Evolutionary conservation across 2,329 filamentous ascomycete species (phyloP).

Genomic region (Sporothrix schenckii): DNA sequence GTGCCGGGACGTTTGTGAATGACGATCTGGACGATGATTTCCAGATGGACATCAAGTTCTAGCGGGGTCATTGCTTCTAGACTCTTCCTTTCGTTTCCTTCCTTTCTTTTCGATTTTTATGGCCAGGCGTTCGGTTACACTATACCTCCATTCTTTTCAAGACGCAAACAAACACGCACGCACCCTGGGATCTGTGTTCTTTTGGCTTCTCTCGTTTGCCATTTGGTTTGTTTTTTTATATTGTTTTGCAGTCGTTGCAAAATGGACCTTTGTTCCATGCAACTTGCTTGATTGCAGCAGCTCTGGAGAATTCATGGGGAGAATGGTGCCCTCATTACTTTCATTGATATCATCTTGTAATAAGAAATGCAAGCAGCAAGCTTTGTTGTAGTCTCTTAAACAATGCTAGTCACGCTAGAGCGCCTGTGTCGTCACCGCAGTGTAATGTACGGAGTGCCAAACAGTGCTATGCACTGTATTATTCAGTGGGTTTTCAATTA

Average conservation of each 20-base stretch:
- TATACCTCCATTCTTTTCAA: constrained; percentile 20
- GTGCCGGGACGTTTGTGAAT: constrained; percentile 42
- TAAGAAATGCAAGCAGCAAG: constrained; percentile 17
- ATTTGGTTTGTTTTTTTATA: background rate
- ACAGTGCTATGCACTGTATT: background rate
- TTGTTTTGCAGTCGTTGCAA: background rate
- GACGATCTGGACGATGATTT: constrained; percentile 59
- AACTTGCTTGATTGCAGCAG: background rate
- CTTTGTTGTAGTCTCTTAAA: background rate
- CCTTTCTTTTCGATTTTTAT: constrained; percentile 1
- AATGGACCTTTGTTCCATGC: background rate
- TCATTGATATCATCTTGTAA: constrained; percentile 25
- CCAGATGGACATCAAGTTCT: constrained; percentile 53
- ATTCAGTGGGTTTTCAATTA: background rate
- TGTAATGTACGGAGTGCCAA: background rate
- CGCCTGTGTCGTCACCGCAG: background rate
- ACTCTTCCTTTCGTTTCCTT: constrained; percentile 5
- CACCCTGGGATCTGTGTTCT: constrained; percentile 12
- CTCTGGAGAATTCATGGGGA: background rate
- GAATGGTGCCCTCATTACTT: background rate
- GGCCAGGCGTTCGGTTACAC: constrained; percentile 22
- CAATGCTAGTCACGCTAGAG: background rate
- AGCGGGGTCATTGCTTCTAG: background rate
- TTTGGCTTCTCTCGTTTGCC: background rate
- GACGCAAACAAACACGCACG: constrained; percentile 4